Percentiles rank a stretch among this genome's conserved stretches.
Conservation (phyloP, 768 basidiomycete species). For the Pisolithus orientalis region DNA sequence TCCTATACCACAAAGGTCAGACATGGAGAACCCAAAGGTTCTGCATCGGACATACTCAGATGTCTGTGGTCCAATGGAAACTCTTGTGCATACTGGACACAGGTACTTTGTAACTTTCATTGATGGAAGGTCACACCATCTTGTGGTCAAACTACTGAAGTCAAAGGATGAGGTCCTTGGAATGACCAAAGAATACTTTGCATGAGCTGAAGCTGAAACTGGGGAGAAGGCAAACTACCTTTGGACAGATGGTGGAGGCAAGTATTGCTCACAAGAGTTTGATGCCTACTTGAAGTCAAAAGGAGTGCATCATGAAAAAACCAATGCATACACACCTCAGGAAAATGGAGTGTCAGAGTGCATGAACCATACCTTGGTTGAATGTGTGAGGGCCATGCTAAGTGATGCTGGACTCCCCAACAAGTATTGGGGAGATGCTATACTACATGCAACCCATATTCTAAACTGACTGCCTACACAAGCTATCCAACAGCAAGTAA, state of each 20-base stretch:
- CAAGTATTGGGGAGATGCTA: slow-evolving; percentile 2
- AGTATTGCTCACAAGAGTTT: slow-evolving; percentile 11
- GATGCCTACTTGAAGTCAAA: neutral
- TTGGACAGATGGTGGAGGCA: slow-evolving; percentile 16
- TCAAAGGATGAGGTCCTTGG: slow-evolving; percentile 7
- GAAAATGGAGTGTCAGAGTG: slow-evolving; percentile 41
- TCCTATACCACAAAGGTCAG: too few species aligned
- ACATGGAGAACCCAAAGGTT: too few species aligned
- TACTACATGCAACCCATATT: neutral
- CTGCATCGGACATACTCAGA: too few species aligned
- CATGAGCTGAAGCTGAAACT: slow-evolving; percentile 5
- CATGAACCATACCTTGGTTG: slow-evolving; percentile 29
- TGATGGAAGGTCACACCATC: slow-evolving; percentile 12
- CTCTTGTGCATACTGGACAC: neutral
- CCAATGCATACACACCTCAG: slow-evolving; percentile 25
- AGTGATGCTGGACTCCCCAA: neutral
- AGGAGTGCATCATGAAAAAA: slow-evolving; percentile 5
- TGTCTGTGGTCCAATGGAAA: slow-evolving; percentile 3
- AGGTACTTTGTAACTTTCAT: slow-evolving; percentile 16
- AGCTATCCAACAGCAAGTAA: slow-evolving; percentile 1
- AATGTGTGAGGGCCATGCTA: slow-evolving; percentile 28
- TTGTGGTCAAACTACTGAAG: slow-evolving; percentile 6
- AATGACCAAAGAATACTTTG: slow-evolving; percentile 10
- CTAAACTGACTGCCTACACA: neutral
- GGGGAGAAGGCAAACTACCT: slow-evolving; percentile 14